phyloP scores from a whole-genome alignment of 2,329 filamentous ascomycete genomes.

The Aspergillus clavatus region DNA sequence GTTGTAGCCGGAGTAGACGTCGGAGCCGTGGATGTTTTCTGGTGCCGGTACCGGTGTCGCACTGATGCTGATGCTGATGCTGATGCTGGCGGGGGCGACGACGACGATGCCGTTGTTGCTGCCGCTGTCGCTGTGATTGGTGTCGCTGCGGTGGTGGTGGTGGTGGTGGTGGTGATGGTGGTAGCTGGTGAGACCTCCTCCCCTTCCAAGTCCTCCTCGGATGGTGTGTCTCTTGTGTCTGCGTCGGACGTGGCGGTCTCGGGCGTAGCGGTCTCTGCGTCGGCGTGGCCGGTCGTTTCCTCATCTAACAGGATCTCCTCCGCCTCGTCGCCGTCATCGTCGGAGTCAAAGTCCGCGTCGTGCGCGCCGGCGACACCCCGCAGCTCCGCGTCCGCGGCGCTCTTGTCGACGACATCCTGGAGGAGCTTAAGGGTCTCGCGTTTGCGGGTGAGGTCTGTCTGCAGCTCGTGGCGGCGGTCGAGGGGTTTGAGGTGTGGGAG shows the following conservation, averaged over 20 bases:
- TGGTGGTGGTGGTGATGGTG: not conserved
- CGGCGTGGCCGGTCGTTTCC: not conserved
- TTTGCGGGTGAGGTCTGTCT: constrained; percentile 38
- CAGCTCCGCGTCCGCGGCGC: constrained; percentile 23
- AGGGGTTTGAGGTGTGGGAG: constrained; percentile 38
- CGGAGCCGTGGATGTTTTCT: not conserved
- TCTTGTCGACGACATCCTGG: constrained; percentile 30
- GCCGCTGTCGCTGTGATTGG: constrained; percentile 3
- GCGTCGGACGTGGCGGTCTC: constrained; percentile 14
- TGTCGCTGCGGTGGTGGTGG: not conserved
- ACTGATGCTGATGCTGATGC: constrained; percentile 15
- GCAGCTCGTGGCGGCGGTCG: constrained; percentile 35
- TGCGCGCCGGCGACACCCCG: constrained; percentile 5
- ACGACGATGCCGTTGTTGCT: constrained; percentile 11
- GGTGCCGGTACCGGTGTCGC: not conserved
- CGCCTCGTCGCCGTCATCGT: constrained; percentile 19
- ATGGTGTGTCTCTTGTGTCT: too few species aligned
- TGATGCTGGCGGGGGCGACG: constrained; percentile 10
- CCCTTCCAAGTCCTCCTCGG: too few species aligned
- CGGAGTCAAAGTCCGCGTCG: constrained; percentile 13
- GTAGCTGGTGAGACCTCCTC: too few species aligned
- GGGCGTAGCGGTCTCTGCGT: constrained; percentile 14
- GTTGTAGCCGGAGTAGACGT: constrained; percentile 6
- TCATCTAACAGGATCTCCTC: constrained; percentile 23
- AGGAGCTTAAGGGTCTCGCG: constrained; percentile 32